phyloP scores from a whole-genome alignment of 1,284 basidiomycete species.

The Moesziomyces antarcticus region DNA sequence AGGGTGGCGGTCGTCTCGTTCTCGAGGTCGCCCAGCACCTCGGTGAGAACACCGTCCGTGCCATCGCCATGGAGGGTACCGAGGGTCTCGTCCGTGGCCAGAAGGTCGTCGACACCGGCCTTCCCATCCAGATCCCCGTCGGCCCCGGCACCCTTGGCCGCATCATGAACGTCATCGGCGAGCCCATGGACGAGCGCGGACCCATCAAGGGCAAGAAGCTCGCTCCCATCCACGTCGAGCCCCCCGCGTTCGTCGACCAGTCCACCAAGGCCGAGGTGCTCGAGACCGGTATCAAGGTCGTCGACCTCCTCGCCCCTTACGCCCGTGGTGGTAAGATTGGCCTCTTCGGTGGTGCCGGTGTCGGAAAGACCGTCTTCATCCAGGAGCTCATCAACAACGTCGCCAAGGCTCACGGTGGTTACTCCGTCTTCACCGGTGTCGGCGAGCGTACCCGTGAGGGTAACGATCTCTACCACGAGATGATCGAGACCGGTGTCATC shows the following conservation, averaged over 20 bases:
- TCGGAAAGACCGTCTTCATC: constrained; percentile 99
- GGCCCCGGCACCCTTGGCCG: constrained; percentile 92
- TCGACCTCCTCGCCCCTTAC: constrained; percentile 98
- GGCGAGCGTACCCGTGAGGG: constrained; percentile 99
- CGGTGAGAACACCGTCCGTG: constrained; percentile 93
- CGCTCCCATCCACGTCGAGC: constrained; percentile 93
- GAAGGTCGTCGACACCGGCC: constrained; percentile 94
- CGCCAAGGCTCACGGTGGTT: constrained; percentile 99
- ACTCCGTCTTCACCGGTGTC: constrained; percentile 99
- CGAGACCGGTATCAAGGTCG: constrained; percentile 99
- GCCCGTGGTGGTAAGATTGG: constrained; percentile 99
- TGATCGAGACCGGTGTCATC: constrained; percentile 99
- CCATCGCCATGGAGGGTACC: constrained; percentile 81
- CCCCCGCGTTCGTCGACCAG: constrained; percentile 96
- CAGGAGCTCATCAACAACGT: constrained; percentile 99
- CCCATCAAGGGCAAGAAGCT: constrained; percentile 88
- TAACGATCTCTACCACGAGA: constrained; percentile 99
- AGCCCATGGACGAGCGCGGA: constrained; percentile 98
- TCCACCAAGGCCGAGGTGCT: constrained; percentile 97
- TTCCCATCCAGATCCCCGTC: constrained; percentile 95
- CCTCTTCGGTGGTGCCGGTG: constrained; percentile 99
- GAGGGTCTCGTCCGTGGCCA: constrained; percentile 99
- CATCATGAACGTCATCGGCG: constrained; percentile 99
- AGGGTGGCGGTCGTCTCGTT: constrained; percentile 74
- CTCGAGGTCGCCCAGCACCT: constrained; percentile 82